phyloP scores from a whole-genome alignment of 2,329 filamentous ascomycete species.

The Talaromyces islandicus region DNA sequence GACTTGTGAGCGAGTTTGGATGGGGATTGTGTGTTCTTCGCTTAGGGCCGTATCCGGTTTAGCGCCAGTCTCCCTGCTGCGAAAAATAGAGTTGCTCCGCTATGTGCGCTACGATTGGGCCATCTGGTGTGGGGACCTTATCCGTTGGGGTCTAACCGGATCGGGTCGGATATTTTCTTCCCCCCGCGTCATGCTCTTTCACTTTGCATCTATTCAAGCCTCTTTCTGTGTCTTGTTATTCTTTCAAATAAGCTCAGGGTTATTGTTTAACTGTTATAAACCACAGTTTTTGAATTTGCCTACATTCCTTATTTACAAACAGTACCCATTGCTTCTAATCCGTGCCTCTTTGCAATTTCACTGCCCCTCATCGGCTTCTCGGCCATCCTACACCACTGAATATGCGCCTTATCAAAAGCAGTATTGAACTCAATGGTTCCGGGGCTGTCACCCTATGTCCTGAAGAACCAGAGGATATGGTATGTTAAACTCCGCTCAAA shows the following conservation, averaged over 20 bases:
- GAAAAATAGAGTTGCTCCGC: constrained; percentile 8
- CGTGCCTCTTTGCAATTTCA: neutral
- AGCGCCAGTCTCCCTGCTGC: neutral
- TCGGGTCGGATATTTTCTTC: constrained; percentile 6
- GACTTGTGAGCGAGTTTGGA: neutral
- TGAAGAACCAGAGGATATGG: constrained; percentile 72
- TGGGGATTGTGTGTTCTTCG: constrained; percentile 10
- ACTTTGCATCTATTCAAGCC: neutral
- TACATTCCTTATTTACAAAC: neutral
- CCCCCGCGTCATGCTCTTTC: constrained; percentile 9
- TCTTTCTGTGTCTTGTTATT: neutral
- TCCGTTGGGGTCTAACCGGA: constrained; percentile 1
- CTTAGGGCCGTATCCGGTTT: constrained; percentile 6
- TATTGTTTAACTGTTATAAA: neutral
- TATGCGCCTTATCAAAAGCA: constrained; percentile 64
- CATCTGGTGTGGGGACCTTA: neutral
- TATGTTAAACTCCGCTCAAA: constrained; percentile 23
- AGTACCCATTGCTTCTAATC: neutral
- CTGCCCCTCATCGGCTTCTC: neutral
- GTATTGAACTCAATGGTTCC: constrained; percentile 61
- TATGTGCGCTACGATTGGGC: neutral
- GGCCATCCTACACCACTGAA: neutral
- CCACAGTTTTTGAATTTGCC: neutral
- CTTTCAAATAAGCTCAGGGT: neutral
- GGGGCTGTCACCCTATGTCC: constrained; percentile 62